Base-by-base conservation (phyloP, 352 stramenopile species). In the Pythium rhizo-oryzae region DNA sequence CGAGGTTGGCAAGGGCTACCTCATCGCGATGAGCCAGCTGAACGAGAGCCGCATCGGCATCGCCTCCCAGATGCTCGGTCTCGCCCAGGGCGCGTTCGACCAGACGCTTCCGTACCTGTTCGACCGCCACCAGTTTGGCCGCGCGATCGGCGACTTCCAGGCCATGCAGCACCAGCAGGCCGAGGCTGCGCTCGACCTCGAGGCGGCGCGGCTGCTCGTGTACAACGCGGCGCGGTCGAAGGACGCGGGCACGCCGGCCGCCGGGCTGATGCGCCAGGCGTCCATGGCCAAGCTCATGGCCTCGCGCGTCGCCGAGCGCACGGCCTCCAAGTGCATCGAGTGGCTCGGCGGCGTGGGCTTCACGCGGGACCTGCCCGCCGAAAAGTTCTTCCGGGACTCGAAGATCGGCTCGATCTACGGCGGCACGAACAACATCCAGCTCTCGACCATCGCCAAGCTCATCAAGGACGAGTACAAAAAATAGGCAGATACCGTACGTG, bases 321-420 rank as follows among this genome's bases (percentile, higher is more conserved):
- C 93, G 2, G 96, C 96, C 21, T 98, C 92, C 44, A 98, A 98
- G 77, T 98, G 90, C 56, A 98, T 99, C 61, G 96, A 99, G 79
- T 94, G 93, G 86, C 77, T 99, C 12, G 97, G 97, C 43, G 97
- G 96, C 28, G 89, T 99, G 50, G 97, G 96, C 23, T 99, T 99
- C 70, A 99, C 94, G 15, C 96, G 98, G 74, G 91, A 98, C 59
- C 72, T 98, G 33, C 66, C 97, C 8, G 94, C 91, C 0, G 97
- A 99, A 70, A 99, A 99, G 70, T 99, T 99, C 68, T 99, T 93
- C 73, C 90, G 97, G 58, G 97, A 99, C 77, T 97, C 94, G 75
- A 99, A 99, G 77, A 98, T 99, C 70, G 96, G 96, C 54, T 85
- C 89, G 24, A 99, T 99, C 62, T 99, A 99, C 80, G 97, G 99